Base-by-base conservation (phyloP, 2,329 filamentous ascomycete genomes). In the Pestalotiopsis sp. region DNA sequence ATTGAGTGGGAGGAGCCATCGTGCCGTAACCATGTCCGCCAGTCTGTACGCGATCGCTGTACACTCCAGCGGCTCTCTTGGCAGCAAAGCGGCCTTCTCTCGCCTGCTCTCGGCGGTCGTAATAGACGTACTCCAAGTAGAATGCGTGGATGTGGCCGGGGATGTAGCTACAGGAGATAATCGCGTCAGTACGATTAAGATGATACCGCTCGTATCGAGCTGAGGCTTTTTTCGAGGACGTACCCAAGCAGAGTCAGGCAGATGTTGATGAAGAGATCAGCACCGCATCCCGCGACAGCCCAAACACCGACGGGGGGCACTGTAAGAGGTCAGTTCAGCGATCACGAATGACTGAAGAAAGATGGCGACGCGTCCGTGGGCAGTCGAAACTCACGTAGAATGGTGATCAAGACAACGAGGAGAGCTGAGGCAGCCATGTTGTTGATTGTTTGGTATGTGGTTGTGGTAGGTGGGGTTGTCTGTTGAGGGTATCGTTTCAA, bases 121-220 rank as follows among this genome's bases (percentile, higher is more conserved):
- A 95, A 82, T 95, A 97, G 71, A 97, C 85, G 78, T 94, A 97
- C 80, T 94, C 90, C 70, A 94, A 73, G 78, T 95, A 96, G 79
- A 95, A 94, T 58, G 92, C 92, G 77, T 94, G 91, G 57, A 95
- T 87, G 73, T 94, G 91, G 7, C 93, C 93, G 0, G 93, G 93
- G 64, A 96, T 80, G 78, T 91, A 93, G n/a, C 88, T 89, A 69
- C 38, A 65, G 38, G 7, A 39, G 27, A 55, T 71, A 3, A 45
- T 69, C 68, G 68, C 67, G 66, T n/a, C 36, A 59, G 57, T 4
- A 27, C 25, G 12, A 5, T 31, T 13, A 4, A 7, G 14, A 27
- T 27, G 25, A 13, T 23, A 14, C 12, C 23, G 27, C 6, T 9
- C 12, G 20, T 13, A n/a, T 23, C 9, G 11, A 20, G 14, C 2